Evolutionary conservation across 768 basidiomycete genomes (phyloP).

Genomic region (Termitomyces titanicus): DNA sequence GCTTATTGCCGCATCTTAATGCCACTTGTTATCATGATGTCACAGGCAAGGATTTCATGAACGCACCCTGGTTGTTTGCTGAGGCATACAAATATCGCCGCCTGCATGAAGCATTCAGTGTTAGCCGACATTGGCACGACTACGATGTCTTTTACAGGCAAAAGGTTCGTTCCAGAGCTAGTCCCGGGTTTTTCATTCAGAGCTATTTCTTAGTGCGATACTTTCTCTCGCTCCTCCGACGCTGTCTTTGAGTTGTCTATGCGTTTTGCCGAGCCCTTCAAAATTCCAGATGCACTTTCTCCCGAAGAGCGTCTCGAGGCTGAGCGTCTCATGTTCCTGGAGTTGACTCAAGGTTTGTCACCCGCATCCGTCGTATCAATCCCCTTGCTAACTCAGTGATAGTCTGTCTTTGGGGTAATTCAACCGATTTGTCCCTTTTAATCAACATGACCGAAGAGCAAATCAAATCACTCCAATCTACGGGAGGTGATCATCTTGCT

Average conservation of each 20-base stretch:
- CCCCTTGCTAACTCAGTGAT: conserved; percentile 1
- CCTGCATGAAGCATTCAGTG: conserved; percentile 89
- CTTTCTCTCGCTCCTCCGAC: conserved; percentile 87
- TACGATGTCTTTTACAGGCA: conserved; percentile 97
- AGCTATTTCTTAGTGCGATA: conserved; percentile 66
- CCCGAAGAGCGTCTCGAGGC: conserved; percentile 60
- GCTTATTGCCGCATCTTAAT: background rate
- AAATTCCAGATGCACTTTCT: conserved; percentile 49
- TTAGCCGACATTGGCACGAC: conserved; percentile 84
- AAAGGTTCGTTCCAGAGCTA: conserved; percentile 52
- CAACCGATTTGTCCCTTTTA: conserved; percentile 89
- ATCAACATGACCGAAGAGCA: conserved; percentile 99
- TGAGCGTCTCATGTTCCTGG: conserved; percentile 83
- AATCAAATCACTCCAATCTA: conserved; percentile 94
- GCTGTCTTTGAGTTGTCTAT: conserved; percentile 93
- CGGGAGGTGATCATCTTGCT: conserved; percentile 92
- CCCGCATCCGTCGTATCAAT: conserved; percentile 1
- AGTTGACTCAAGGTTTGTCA: conserved; percentile 79
- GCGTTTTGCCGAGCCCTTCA: conserved; percentile 86
- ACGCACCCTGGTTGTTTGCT: conserved; percentile 94
- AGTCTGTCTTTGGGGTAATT: conserved; percentile 98
- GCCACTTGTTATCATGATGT: background rate
- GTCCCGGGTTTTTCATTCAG: background rate
- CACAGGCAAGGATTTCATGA: conserved; percentile 87
- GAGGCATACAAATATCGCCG: conserved; percentile 93